These are phyloP conservation scores for Leptographium lundbergii DNA, from an alignment of 2,329 filamentous ascomycete genomes.

Conservation along the genomic window DNA sequence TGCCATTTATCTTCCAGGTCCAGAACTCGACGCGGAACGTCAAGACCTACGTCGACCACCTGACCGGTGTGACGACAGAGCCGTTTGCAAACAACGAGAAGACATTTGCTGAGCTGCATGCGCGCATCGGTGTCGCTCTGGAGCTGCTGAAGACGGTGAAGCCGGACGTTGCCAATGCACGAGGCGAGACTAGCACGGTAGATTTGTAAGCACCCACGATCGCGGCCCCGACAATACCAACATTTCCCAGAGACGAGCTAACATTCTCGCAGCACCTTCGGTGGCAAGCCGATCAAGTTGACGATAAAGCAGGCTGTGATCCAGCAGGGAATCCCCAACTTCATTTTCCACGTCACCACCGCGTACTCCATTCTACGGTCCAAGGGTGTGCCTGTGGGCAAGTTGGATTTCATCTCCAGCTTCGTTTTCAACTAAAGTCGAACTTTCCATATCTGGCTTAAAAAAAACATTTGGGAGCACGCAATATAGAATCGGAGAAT, in stretches of 20 bases:
- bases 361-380: slow-evolving; percentile 44
- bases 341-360: slow-evolving; percentile 45
- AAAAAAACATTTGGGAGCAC: background rate
- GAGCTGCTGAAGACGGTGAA: slow-evolving; percentile 18
- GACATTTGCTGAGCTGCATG: slow-evolving; percentile 21
- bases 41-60: slow-evolving; percentile 15
- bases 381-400: slow-evolving; percentile 45
- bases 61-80: slow-evolving; percentile 13
- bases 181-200: slow-evolving; percentile 10
- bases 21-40: slow-evolving; percentile 17
- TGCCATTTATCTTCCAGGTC: slow-evolving; percentile 24
- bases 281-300: slow-evolving; percentile 6
- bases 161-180: slow-evolving; percentile 14
- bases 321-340: slow-evolving; percentile 38
- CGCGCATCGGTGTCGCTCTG: slow-evolving; percentile 16
- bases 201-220: slow-evolving; percentile 11
- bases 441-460: background rate
- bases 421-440: slow-evolving; percentile 6
- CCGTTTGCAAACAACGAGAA: slow-evolving; percentile 17
- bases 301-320: slow-evolving; percentile 25
- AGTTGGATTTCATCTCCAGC: slow-evolving; percentile 34
- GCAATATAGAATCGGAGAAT: too few relatives aligned
- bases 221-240: background rate
- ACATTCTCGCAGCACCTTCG: background rate
- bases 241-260: background rate